Conservation (phyloP, 1,139 yeast genomes). For the Scheffersomyces cryptocercus region DNA sequence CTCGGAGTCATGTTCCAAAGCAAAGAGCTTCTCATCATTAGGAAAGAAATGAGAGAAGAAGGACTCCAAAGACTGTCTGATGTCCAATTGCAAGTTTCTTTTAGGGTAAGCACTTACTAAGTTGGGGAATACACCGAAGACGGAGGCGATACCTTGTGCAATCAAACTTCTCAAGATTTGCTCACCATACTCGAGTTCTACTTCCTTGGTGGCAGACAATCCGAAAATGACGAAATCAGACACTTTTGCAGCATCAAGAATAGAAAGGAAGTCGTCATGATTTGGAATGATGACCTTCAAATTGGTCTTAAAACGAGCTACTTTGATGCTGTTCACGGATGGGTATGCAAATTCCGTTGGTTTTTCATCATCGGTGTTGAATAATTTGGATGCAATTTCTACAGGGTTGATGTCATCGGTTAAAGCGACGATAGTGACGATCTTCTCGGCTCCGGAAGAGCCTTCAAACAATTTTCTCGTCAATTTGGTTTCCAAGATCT, state of each 20-base stretch:
- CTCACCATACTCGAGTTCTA: constrained; percentile 78
- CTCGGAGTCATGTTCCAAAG: constrained; percentile 69
- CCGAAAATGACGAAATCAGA: constrained; percentile 90
- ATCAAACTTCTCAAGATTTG: constrained; percentile 84
- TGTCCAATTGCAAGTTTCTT: constrained; percentile 74
- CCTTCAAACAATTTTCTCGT: constrained; percentile 78
- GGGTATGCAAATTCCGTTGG: constrained; percentile 39
- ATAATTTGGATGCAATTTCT: constrained; percentile 55
- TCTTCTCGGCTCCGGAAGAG: constrained; percentile 74
- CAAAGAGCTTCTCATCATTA: constrained; percentile 72
- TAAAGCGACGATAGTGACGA: constrained; percentile 77
- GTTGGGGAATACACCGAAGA: constrained; percentile 80
- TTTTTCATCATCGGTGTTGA: constrained; percentile 33
- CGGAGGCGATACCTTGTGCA: constrained; percentile 89
- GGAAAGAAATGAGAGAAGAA: constrained; percentile 92
- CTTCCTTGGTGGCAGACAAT: constrained; percentile 81
- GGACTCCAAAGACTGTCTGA: constrained; percentile 77
- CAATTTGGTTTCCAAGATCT: constrained; percentile 55
- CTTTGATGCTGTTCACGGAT: constrained; percentile 48
- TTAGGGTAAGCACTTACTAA: constrained; percentile 65
- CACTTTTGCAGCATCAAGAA: constrained; percentile 84
- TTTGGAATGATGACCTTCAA: constrained; percentile 78
- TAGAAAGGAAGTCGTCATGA: constrained; percentile 60
- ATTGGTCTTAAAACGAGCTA: constrained; percentile 71
- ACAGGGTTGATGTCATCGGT: constrained; percentile 67